These are phyloP conservation scores for Apiospora kogelbergensis DNA, from an alignment of 2,329 filamentous ascomycete species.

Conservation along the genomic window DNA sequence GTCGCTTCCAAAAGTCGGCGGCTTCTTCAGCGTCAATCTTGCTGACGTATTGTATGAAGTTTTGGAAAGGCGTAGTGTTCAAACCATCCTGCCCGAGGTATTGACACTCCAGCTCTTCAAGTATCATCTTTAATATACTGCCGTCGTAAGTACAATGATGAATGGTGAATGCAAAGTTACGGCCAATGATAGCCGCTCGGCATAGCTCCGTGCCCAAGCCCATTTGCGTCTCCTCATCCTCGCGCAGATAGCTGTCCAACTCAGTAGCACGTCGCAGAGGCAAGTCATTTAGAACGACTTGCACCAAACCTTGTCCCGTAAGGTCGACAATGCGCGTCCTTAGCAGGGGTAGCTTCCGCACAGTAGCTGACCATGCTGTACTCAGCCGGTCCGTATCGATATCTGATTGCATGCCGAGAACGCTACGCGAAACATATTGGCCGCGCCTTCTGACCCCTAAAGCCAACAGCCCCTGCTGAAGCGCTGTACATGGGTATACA, in stretches of 20 bases:
- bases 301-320: slow-evolving; percentile 15
- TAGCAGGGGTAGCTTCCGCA: background rate
- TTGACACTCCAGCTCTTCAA: background rate
- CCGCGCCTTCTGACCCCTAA: slow-evolving; percentile 23
- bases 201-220: slow-evolving; percentile 24
- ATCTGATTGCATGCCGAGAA: slow-evolving; percentile 11
- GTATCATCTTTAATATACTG: background rate
- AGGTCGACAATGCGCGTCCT: slow-evolving; percentile 10
- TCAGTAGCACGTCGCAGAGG: background rate
- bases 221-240: slow-evolving; percentile 36
- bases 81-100: background rate
- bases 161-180: slow-evolving; percentile 1
- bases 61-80: background rate
- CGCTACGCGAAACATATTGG: slow-evolving; percentile 26
- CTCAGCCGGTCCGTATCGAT: slow-evolving; percentile 1
- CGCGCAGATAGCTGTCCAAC: background rate
- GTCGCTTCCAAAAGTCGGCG: background rate
- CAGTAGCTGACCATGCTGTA: background rate
- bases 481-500: slow-evolving; percentile 28
- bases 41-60: background rate
- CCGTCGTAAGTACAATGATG: slow-evolving; percentile 10
- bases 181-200: slow-evolving; percentile 15
- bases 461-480: slow-evolving; percentile 31
- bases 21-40: background rate
- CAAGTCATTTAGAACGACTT: slow-evolving; percentile 28